Evolutionary conservation across 1,284 basidiomycete genomes (phyloP), one percentile per base, ranked within the genome.

Genomic region (Apiotrichum mycotoxinovorans): DNA sequence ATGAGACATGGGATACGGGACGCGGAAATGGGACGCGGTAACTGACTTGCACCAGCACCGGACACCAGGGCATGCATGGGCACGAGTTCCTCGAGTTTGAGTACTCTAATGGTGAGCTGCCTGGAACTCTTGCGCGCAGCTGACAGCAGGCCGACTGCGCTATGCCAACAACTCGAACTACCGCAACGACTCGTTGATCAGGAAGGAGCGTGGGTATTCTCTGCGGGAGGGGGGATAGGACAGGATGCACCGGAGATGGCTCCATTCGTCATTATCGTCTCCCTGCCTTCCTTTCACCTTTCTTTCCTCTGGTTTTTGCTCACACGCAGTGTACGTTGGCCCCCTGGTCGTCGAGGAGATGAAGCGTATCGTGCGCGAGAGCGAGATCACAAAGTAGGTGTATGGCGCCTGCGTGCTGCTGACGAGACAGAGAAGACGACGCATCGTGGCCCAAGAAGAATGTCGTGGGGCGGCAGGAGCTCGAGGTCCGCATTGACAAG

Each of bases 151-250:
- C 10, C 86, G 95, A 57, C 83, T 98, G 63, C 85, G 95, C 66
- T 99, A 98, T 75, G 95, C 96, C 61, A 97, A 98, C 83, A 98
- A 98, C 83, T 97, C 93, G 22, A 98, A 98, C 79, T 98, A 98
- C 80, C 82, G 95, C 47, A 98, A 97, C 70, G 96, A 98, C 79
- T 90, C 87, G 73, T 80, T 98, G 54, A 97, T 98, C 74, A 84
- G 94, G 60, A 98, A 98, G 88, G 96, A 98, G 79, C 95, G 94
- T 96, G 68, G 70, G 91, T 83, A 7, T 10, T 44, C 11, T 17
- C 1, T 8, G 30, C 23, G 5, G n/a, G 7, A 11, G 10, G 4
- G 9, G 11, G 49, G 17, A 46, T 34, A 40, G 25, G 40, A 22
- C 40, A 4, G n/a, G n/a, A n/a, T n/a, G n/a, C n/a, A n/a, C n/a